Percentiles rank a stretch among this genome's conserved stretches.
These are phyloP conservation scores for Ophiocordyceps camponoti-rufipedis DNA, from an alignment of 2,329 filamentous ascomycete genomes.

Conservation along the genomic window DNA sequence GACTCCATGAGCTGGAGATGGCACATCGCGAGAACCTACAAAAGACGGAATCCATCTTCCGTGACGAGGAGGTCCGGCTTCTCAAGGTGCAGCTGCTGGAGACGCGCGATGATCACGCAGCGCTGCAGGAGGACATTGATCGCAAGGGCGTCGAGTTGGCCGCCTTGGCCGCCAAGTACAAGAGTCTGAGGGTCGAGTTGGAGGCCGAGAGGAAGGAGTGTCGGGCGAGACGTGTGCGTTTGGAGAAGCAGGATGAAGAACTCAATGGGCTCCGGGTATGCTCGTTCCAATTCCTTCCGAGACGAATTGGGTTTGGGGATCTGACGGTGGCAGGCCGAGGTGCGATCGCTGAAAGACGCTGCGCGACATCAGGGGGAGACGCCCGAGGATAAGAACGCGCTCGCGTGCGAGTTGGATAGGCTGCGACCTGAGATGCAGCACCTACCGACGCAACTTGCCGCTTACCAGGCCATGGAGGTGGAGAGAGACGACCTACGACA, in stretches of 20 bases:
- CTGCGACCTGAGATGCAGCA: slow-evolving; percentile 39
- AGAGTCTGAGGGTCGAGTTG: slow-evolving; percentile 23
- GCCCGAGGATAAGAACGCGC: slow-evolving; percentile 37
- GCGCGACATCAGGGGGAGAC: slow-evolving; percentile 53
- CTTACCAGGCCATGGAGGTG: slow-evolving; percentile 49
- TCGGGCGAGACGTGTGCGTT: slow-evolving; percentile 25
- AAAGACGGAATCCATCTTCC: slow-evolving; percentile 47
- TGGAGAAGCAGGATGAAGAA: slow-evolving; percentile 29
- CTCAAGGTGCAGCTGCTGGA: slow-evolving; percentile 50
- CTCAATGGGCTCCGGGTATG: slow-evolving; percentile 28
- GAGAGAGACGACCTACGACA: slow-evolving; percentile 70
- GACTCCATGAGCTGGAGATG: slow-evolving; percentile 43
- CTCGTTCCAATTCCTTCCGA: too few relatives aligned
- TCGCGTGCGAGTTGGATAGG: slow-evolving; percentile 30
- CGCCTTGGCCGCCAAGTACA: slow-evolving; percentile 19
- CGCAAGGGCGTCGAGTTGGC: slow-evolving; percentile 42
- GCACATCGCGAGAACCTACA: slow-evolving; percentile 49
- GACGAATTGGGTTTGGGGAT: background rate
- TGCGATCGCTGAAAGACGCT: slow-evolving; percentile 47
- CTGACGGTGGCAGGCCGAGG: slow-evolving; percentile 37
- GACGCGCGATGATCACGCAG: slow-evolving; percentile 57
- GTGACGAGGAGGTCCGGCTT: slow-evolving; percentile 57
- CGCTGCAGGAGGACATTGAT: slow-evolving; percentile 43
- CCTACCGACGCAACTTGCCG: slow-evolving; percentile 31
- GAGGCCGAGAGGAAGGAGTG: slow-evolving; percentile 22